Conservation (phyloP, 129 eudicot species). For the Gnaphalium uliginosum region DNA sequence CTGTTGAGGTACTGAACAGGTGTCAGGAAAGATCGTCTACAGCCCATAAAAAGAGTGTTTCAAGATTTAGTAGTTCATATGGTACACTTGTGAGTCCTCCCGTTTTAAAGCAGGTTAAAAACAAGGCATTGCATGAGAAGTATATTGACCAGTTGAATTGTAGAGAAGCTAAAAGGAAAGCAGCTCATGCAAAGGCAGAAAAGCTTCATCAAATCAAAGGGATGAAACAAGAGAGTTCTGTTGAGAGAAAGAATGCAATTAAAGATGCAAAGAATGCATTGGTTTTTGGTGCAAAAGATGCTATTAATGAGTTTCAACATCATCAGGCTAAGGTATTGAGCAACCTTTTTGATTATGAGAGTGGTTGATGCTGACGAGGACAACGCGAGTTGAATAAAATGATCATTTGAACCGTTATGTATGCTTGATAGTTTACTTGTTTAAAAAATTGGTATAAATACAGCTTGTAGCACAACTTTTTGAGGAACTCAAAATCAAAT, state of each 20-base stretch:
- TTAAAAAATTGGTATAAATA: background rate
- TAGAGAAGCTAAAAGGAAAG: slow-evolving; percentile 81
- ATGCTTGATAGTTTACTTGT: background rate
- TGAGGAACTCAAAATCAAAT: background rate
- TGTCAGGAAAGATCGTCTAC: slow-evolving; percentile 52
- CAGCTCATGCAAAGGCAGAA: slow-evolving; percentile 40
- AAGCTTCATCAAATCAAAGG: slow-evolving; percentile 27
- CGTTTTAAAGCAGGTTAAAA: slow-evolving; percentile 80
- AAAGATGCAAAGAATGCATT: slow-evolving; percentile 75
- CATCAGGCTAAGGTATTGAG: slow-evolving; percentile 40
- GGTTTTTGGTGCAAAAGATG: slow-evolving; percentile 67
- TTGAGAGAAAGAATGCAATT: slow-evolving; percentile 40
- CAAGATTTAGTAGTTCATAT: slow-evolving; percentile 37
- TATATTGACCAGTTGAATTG: slow-evolving; percentile 74
- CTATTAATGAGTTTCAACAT: slow-evolving; percentile 52
- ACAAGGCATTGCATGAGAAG: slow-evolving; percentile 83
- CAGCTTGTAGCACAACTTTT: background rate
- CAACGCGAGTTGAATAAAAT: slow-evolving; percentile 1
- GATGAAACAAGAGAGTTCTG: slow-evolving; percentile 29
- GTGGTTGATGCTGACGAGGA: slow-evolving; percentile 35
- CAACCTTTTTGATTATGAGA: slow-evolving; percentile 38
- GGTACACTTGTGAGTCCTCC: slow-evolving; percentile 68
- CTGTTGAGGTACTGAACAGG: slow-evolving; percentile 27
- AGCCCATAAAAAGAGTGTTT: slow-evolving; percentile 42
- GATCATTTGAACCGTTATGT: background rate